Evolutionary conservation across 306 rosid genomes (phyloP), one percentile per base, ranked within the genome.

Genomic region (Trifolium fragiferum): DNA sequence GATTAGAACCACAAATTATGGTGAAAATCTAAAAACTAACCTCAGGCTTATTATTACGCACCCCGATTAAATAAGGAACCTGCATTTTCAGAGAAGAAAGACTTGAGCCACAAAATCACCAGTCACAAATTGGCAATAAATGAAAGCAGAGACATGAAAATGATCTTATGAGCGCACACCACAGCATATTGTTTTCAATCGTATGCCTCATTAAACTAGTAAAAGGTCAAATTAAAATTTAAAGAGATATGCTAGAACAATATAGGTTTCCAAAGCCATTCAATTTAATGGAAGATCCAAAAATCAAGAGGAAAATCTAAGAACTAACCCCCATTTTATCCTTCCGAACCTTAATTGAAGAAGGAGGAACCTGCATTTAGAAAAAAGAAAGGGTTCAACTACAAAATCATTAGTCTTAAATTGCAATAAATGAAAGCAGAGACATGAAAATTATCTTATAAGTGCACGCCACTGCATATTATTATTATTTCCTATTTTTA

Each of bases 301-400:
- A 9, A 40, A 40, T 9, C 46, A 9, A 9, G 13, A 1, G 10
- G 46, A 40, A 40, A 40, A 40, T 40, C 12, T 40, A 9, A 40
- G 3, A 40, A 40, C 13, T 40, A 37, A 40, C 14, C 46, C 13
- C 13, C 13, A 9, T 10, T 12, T 40, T 10, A 40, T 10, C 12
- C 4, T 40, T 40, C 3, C 13, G 46, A 8, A 37, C 41, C 13
- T 4, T 4, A 10, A 9, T 4, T 9, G 12, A 10, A 10, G 10
- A 40, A 73, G 96, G 97, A 64, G 97, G 96, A 84, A 93, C 90
- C 98, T 93, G 86, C 64, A 81, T 12, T 66, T 8, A 14, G 14
- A 40, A 12, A 40, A 14, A 40, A 9, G 14, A 43, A 79, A 33
- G 49, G 20, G 43, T 19, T 79, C 58, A 85, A 27, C 50, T 23